A percentile compares a stretch with the other conserved stretches of the same genome.
phyloP scores from a whole-genome alignment of 345 rosid species.

The Eucalyptus sp. region DNA sequence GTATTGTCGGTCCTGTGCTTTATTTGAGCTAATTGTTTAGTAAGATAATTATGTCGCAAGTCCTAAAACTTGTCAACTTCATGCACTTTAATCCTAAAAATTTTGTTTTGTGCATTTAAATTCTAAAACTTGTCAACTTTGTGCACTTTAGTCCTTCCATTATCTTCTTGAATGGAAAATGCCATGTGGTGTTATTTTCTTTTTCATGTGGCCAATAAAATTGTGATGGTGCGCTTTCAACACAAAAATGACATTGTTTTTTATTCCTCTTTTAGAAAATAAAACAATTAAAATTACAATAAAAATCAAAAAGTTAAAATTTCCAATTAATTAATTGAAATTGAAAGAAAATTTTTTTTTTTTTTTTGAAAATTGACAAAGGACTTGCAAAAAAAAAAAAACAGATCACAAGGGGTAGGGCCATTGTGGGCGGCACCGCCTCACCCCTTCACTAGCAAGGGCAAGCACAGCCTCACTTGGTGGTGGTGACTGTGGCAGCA shows the following conservation, averaged over 20 bases:
- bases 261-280: not conserved
- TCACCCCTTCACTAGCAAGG: not conserved
- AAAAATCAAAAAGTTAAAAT: not conserved
- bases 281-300: not conserved
- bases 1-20: not conserved
- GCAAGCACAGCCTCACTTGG: not conserved
- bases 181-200: not conserved
- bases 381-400: not conserved
- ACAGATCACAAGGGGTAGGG: not conserved
- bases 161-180: not conserved
- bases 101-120: not conserved
- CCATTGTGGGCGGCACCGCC: not conserved
- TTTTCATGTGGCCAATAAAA: not conserved
- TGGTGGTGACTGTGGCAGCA: not conserved
- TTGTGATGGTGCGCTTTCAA: not conserved
- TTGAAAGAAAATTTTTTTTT: not conserved
- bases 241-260: not conserved
- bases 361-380: not conserved
- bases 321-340: not conserved
- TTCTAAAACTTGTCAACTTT: not conserved
- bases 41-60: not conserved
- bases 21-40: not conserved
- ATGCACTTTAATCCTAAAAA: not conserved
- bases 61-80: not conserved
- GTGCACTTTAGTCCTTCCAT: not conserved